Base-by-base conservation (phyloP, 495 filamentous ascomycete genomes). In the Hyaloscypha hepaticicola region DNA sequence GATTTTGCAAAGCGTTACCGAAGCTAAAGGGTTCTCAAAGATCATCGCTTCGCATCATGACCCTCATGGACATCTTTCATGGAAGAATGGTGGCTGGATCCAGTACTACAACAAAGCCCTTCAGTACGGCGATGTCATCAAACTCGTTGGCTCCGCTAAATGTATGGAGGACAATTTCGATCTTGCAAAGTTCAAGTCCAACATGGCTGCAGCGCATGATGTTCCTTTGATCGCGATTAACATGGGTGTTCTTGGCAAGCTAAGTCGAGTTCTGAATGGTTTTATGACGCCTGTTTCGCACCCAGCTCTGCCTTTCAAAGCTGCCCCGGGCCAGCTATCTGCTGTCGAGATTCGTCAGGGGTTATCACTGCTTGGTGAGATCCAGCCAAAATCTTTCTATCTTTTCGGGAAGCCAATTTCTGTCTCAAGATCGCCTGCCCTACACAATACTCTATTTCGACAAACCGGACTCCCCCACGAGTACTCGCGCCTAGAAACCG, bases 271-370 rank as follows among this genome's bases (percentile, higher is more conserved):
- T 61, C 77, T 93, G 61, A 98, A 98, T 76, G 79, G 81, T 60
- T 98, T 98, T 82, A 84, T 99, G 83, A 98, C 96, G 2, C 95
- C 95, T 3, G 95, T 99, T 26, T 93, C 93, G 21, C 96, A 98
- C 74, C 91, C 93, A 5, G 83, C 83, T 19, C 82, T 97, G 3
- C 92, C 95, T 0, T 89, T 92, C 80, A 96, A 95, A 77, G 92
- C 95, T 11, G 96, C 95, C 0, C 95, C 96, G 5, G 95, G 96
- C 16, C 95, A 99, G 70, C 85, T 99, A 24, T 96, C 92, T 25
- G 92, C 93, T 0, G 83, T 87, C 1, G 95, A 99, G 70, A 97
- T 98, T 68, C 87, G 92, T 41, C 82, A 77, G 9, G 92, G 84
- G 11, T 81, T 96, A 25, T 83, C 86, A 6, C 76, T 96, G 29